Percentiles rank a stretch among this genome's conserved stretches.
Conservation (phyloP, 1,139 yeast species). For the Candida sp. region DNA sequence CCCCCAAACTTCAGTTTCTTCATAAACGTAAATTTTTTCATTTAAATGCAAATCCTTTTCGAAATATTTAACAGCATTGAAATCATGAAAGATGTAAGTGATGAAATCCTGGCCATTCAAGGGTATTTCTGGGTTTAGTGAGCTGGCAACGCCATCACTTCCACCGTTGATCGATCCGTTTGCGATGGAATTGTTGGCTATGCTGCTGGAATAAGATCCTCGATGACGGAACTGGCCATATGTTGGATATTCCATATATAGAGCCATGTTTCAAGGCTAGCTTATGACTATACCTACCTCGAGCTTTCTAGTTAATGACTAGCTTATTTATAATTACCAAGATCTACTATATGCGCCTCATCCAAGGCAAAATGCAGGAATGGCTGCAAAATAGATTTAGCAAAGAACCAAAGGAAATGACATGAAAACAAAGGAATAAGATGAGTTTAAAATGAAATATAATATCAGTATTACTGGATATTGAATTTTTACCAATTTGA, state of each 20-base stretch:
- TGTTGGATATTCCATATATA: neutral
- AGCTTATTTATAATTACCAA: too few species aligned
- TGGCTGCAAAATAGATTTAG: too few species aligned
- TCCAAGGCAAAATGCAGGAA: too few species aligned
- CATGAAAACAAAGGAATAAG: too few species aligned
- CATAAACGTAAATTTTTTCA: conserved; percentile 35
- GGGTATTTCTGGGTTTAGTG: neutral
- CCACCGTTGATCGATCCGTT: neutral
- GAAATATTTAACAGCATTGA: conserved; percentile 48
- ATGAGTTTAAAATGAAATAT: too few species aligned
- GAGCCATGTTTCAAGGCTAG: neutral
- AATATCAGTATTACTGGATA: too few species aligned
- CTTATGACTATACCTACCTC: neutral
- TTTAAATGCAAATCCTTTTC: conserved; percentile 35
- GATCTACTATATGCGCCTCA: too few species aligned
- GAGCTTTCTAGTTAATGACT: too few species aligned
- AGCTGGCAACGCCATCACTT: neutral
- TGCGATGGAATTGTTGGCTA: neutral
- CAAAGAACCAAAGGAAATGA: too few species aligned
- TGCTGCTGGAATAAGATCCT: neutral
- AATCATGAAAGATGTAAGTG: conserved; percentile 48
- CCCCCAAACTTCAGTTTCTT: conserved; percentile 54
- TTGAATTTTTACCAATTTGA: too few species aligned
- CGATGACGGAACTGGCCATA: neutral
- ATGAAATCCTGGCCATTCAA: conserved; percentile 23